Percentiles rank a stretch among this genome's conserved stretches.
phyloP scores from a whole-genome alignment of 495 filamentous ascomycete species.

The Neurospora sp. region DNA sequence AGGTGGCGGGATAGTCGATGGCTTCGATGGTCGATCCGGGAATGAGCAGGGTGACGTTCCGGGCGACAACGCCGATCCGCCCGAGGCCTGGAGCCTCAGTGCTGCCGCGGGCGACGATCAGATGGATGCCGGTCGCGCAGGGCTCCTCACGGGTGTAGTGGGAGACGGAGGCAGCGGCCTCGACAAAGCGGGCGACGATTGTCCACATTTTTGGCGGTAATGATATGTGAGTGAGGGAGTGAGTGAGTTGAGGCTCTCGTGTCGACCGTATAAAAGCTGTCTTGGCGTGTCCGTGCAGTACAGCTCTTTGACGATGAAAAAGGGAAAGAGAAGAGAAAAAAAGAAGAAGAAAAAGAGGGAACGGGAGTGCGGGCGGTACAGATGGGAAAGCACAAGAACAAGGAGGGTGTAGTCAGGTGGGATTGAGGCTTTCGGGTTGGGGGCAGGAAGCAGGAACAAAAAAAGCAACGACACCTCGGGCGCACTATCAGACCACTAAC shows the following conservation, averaged over 20 bases:
- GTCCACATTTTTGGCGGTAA: background rate
- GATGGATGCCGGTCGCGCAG: slow-evolving; percentile 7
- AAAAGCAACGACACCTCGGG: background rate
- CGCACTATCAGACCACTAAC: background rate
- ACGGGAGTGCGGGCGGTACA: background rate
- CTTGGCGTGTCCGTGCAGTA: background rate
- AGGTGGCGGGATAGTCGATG: slow-evolving; percentile 12
- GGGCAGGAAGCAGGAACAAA: background rate
- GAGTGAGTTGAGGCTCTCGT: background rate
- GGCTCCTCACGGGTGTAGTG: background rate
- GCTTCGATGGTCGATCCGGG: slow-evolving; percentile 5
- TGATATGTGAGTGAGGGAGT: background rate
- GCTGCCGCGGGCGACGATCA: slow-evolving; percentile 12
- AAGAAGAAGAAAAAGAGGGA: background rate
- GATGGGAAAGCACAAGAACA: background rate
- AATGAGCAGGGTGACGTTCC: slow-evolving; percentile 2
- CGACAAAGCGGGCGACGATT: background rate
- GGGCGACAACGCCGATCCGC: slow-evolving; percentile 6
- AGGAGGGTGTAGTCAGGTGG: background rate
- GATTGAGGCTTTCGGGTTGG: background rate
- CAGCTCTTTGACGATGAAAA: background rate
- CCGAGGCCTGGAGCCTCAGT: slow-evolving; percentile 4
- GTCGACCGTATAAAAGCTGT: background rate
- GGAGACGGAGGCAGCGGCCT: background rate
- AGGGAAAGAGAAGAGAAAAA: background rate